Percentiles rank a stretch among this genome's conserved stretches.
Conservation (phyloP, 176 grass and related monocot species). For the Puccinellia tenuiflora region DNA sequence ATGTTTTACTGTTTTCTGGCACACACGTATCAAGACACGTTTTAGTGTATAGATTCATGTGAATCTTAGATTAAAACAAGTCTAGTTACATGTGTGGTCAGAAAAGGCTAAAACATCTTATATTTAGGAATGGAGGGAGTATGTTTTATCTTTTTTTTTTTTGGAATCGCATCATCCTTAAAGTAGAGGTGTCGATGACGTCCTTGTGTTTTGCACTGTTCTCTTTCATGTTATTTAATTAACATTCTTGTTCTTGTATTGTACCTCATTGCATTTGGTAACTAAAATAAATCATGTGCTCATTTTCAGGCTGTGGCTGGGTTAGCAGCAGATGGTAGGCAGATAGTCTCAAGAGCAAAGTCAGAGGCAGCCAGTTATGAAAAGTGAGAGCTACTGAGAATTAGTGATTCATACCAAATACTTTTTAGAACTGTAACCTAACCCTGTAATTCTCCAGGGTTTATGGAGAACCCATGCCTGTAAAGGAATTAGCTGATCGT, state of each 20-base stretch:
- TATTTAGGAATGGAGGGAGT: no score
- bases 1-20: no score
- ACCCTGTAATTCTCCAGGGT: conserved; percentile 23
- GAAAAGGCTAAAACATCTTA: no score
- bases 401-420: not conserved
- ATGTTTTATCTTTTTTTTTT: no score
- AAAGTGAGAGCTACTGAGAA: conserved; percentile 30
- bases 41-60: no score
- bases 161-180: not conserved
- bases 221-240: not conserved
- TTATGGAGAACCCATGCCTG: conserved; percentile 69
- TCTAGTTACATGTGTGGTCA: no score
- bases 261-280: not conserved
- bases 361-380: conserved; percentile 76
- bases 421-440: not conserved
- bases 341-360: conserved; percentile 75
- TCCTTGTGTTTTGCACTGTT: not conserved
- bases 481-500: conserved; percentile 80
- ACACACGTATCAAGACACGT: no score
- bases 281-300: not conserved
- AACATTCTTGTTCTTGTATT: not conserved
- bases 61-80: no score
- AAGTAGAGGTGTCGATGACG: not conserved
- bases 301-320: conserved; percentile 53
- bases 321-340: conserved; percentile 80